Evolutionary conservation across 768 basidiomycete genomes (phyloP).

Genomic region (Mycena indigotica): DNA sequence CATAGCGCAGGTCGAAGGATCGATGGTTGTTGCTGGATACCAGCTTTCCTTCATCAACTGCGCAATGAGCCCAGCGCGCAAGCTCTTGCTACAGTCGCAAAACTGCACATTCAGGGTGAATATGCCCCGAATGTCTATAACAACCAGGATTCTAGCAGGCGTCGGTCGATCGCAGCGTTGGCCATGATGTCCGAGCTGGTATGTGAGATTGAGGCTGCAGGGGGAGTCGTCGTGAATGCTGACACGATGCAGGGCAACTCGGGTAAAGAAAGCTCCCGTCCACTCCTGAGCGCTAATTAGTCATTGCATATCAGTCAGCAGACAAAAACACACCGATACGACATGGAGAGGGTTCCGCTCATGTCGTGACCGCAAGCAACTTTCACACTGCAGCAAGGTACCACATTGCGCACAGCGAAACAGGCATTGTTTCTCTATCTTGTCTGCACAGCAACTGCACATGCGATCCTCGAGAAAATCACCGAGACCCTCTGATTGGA

Average conservation of each 20-base stretch:
- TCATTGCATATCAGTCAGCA: not conserved
- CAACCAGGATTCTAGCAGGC: not conserved
- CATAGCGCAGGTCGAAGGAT: too few relatives aligned
- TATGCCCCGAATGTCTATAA: not conserved
- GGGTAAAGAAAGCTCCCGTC: not conserved
- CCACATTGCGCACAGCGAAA: not conserved
- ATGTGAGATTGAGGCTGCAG: not conserved
- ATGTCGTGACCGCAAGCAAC: not conserved
- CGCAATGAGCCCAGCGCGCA: not conserved
- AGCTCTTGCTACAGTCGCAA: not conserved
- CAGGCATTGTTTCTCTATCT: not conserved
- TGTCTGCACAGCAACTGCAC: not conserved
- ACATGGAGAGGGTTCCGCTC: not conserved
- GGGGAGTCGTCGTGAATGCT: not conserved
- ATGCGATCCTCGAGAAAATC: not conserved
- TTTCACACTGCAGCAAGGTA: not conserved
- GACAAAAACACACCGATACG: not conserved
- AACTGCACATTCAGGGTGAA: not conserved
- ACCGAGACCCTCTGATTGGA: not conserved
- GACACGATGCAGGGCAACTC: not conserved
- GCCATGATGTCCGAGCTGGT: not conserved
- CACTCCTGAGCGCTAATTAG: not conserved
- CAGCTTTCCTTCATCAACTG: not conserved
- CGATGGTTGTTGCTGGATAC: slow-evolving; percentile 18
- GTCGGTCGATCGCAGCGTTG: not conserved